phyloP scores from a whole-genome alignment of 2,329 filamentous ascomycete species.

The Trematosphaeria pertusa region DNA sequence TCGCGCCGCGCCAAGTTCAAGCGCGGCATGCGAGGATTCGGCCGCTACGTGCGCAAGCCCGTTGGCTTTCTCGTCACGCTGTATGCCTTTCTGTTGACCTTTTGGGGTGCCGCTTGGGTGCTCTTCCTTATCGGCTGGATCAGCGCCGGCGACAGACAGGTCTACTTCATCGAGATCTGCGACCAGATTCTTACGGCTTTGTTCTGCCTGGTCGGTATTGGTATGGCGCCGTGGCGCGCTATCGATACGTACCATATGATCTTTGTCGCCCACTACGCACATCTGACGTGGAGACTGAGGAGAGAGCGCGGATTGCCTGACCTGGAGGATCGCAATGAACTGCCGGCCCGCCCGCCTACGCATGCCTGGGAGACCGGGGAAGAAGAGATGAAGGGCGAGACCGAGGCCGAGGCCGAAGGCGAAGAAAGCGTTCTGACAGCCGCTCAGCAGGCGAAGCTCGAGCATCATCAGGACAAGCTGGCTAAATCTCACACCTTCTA shows the following conservation, averaged over 20 bases:
- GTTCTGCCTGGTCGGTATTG: slow-evolving; percentile 69
- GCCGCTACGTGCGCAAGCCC: slow-evolving; percentile 74
- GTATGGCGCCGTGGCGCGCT: slow-evolving; percentile 72
- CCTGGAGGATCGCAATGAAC: slow-evolving; percentile 72
- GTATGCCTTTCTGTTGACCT: slow-evolving; percentile 85
- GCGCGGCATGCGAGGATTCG: slow-evolving; percentile 78
- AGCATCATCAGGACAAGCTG: slow-evolving; percentile 80
- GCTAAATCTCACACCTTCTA: slow-evolving; percentile 86
- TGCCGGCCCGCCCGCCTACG: slow-evolving; percentile 59
- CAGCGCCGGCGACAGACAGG: slow-evolving; percentile 74
- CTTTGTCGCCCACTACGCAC: slow-evolving; percentile 75
- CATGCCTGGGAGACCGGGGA: slow-evolving; percentile 51
- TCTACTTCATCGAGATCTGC: slow-evolving; percentile 62
- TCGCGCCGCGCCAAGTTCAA: slow-evolving; percentile 81
- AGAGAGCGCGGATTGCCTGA: slow-evolving; percentile 66
- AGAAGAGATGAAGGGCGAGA: slow-evolving; percentile 11
- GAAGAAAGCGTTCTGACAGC: slow-evolving; percentile 67
- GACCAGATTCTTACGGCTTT: slow-evolving; percentile 67
- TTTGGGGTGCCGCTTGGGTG: slow-evolving; percentile 87
- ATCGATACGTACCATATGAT: slow-evolving; percentile 89
- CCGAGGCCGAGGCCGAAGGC: slow-evolving; percentile 16
- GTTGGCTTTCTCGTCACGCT: slow-evolving; percentile 83
- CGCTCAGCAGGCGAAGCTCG: slow-evolving; percentile 71
- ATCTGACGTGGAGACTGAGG: slow-evolving; percentile 69
- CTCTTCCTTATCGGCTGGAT: slow-evolving; percentile 90